phyloP scores from a whole-genome alignment of 108 stramenopile genomes.

The Schizochytrium sp. region DNA sequence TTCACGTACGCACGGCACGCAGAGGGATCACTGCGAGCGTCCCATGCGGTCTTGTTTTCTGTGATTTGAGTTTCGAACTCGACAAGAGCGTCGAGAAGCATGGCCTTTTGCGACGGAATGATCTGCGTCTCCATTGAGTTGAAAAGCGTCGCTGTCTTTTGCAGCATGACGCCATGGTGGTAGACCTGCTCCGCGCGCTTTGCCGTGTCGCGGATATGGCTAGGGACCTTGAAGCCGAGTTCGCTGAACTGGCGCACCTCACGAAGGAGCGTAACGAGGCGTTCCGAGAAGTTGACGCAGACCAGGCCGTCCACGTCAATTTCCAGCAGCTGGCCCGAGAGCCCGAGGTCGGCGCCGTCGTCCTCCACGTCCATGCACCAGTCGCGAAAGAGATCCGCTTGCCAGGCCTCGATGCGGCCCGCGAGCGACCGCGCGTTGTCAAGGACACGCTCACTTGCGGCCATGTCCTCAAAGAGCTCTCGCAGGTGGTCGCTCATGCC shows the following conservation, averaged over 20 bases:
- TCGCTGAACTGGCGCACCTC: conserved; percentile 56
- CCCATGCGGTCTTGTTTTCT: conserved; percentile 25
- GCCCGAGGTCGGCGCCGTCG: background rate
- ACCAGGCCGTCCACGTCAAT: conserved; percentile 26
- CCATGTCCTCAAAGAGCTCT: background rate
- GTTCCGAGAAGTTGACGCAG: conserved; percentile 19
- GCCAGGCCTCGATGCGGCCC: background rate
- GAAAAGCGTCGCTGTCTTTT: conserved; percentile 61
- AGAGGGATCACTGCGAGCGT: conserved; percentile 21
- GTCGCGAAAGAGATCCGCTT: background rate
- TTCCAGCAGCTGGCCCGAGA: conserved; percentile 28
- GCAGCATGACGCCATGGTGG: conserved; percentile 52
- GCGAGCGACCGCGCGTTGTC: background rate
- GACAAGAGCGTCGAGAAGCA: conserved; percentile 49
- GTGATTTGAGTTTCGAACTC: conserved; percentile 51
- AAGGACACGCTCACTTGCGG: background rate
- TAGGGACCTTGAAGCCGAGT: conserved; percentile 43
- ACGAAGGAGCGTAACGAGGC: conserved; percentile 45
- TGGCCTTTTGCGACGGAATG: conserved; percentile 45
- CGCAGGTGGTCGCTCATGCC: background rate
- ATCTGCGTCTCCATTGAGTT: conserved; percentile 52
- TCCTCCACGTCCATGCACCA: background rate
- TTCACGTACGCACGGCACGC: conserved; percentile 51
- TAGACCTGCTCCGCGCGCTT: conserved; percentile 39
- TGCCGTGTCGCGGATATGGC: conserved; percentile 4